A percentile compares a stretch with the other conserved stretches of the same genome.
Evolutionary conservation across 2,329 filamentous ascomycete species (phyloP).

Genomic region (Dothideomycetidae sp.): DNA sequence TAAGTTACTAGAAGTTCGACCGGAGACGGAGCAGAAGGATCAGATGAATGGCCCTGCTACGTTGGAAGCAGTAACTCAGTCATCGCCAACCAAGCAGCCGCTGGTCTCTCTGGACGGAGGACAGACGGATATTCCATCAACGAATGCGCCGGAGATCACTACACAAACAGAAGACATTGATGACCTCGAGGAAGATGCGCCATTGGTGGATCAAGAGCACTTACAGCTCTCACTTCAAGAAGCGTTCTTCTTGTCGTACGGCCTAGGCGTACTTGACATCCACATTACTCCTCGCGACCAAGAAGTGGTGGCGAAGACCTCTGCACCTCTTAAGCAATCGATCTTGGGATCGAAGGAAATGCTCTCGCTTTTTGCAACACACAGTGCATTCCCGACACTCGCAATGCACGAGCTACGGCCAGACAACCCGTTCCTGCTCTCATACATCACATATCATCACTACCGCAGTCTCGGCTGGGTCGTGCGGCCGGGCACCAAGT

Average conservation of each 20-base stretch:
- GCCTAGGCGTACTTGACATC: conserved; percentile 58
- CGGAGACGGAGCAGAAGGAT: conserved; percentile 6
- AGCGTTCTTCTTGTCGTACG: conserved; percentile 78
- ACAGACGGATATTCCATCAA: neutral
- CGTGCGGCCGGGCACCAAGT: conserved; percentile 82
- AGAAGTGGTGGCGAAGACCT: conserved; percentile 22
- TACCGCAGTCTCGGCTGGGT: conserved; percentile 95
- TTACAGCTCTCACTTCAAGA: conserved; percentile 86
- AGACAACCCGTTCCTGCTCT: conserved; percentile 72
- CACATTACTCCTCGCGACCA: conserved; percentile 25
- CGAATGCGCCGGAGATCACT: conserved; percentile 1
- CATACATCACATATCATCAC: conserved; percentile 87
- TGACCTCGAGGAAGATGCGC: conserved; percentile 5
- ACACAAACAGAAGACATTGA: conserved; percentile 20
- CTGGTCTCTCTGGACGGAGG: neutral
- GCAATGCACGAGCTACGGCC: conserved; percentile 39
- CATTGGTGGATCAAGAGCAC: conserved; percentile 54
- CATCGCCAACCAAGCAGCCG: neutral
- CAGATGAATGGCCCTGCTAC: neutral
- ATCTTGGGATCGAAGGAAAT: conserved; percentile 22
- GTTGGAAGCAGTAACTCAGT: neutral
- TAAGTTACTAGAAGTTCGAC: conserved; percentile 9
- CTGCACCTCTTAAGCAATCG: conserved; percentile 14
- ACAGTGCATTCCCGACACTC: conserved; percentile 16
- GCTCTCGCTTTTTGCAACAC: conserved; percentile 45